Evolutionary conservation across 306 rosid species (phyloP).

Genomic region (Lotus japonicus): DNA sequence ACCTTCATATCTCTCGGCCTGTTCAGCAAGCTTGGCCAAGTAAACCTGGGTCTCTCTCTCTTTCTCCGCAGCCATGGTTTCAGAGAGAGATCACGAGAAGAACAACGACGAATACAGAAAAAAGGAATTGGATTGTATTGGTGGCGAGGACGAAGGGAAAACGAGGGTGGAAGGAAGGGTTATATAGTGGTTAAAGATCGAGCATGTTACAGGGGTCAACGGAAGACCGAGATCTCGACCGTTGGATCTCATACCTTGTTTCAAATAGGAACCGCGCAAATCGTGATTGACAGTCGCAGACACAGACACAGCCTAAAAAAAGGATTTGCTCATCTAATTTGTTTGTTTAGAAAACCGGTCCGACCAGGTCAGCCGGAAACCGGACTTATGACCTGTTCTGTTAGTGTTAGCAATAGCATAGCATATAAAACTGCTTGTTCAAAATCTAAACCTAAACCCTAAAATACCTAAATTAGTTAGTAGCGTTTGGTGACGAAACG

Average conservation of each 20-base stretch:
- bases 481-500: too few species aligned
- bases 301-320: too few species aligned
- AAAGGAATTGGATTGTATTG: too few species aligned
- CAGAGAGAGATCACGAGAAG: slow-evolving; percentile 40
- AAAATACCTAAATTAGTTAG: too few species aligned
- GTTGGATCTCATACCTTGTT: slow-evolving; percentile 35
- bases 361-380: too few species aligned
- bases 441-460: too few species aligned
- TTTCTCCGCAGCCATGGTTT: slow-evolving; percentile 66
- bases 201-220: slow-evolving; percentile 34
- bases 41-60: slow-evolving; percentile 95
- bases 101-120: not conserved
- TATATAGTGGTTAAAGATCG: slow-evolving; percentile 43
- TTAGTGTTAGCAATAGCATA: too few species aligned
- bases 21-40: slow-evolving; percentile 93
- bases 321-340: too few species aligned
- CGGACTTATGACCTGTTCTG: too few species aligned
- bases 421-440: too few species aligned
- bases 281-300: too few species aligned
- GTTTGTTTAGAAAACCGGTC: too few species aligned
- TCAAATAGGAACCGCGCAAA: slow-evolving; percentile 53
- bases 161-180: slow-evolving; percentile 8
- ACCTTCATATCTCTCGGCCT: slow-evolving; percentile 97
- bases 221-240: slow-evolving; percentile 57
- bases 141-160: slow-evolving; percentile 36